Percentiles rank a stretch among this genome's conserved stretches.
Conservation (phyloP, 2,329 filamentous ascomycete genomes). For the Dothiorella sarmentorum region DNA sequence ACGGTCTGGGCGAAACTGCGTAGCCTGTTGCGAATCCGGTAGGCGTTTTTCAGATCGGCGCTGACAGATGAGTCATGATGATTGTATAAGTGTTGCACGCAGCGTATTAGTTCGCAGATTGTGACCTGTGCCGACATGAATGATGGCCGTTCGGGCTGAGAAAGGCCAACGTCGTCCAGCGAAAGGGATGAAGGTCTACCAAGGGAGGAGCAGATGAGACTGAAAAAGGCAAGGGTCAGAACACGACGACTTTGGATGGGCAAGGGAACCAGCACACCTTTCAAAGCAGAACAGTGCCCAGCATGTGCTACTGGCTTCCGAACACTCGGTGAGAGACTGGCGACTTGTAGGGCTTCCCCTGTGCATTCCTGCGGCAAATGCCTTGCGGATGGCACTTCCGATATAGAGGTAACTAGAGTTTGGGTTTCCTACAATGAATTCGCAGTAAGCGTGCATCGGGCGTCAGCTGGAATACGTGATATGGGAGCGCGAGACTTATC, state of each 20-base stretch:
- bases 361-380: slow-evolving; percentile 16
- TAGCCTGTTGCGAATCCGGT: slow-evolving; percentile 12
- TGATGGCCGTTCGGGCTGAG: slow-evolving; percentile 1
- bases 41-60: slow-evolving; percentile 4
- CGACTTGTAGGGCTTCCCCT: slow-evolving; percentile 2
- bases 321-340: slow-evolving; percentile 4
- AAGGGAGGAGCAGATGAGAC: slow-evolving; percentile 9
- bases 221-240: neutral
- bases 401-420: slow-evolving; percentile 15
- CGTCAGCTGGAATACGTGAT: neutral
- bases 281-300: slow-evolving; percentile 13
- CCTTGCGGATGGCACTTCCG: slow-evolving; percentile 13
- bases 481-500: neutral
- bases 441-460: neutral
- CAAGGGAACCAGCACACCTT: neutral
- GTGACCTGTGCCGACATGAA: slow-evolving; percentile 9
- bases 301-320: slow-evolving; percentile 11
- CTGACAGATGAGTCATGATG: slow-evolving; percentile 10
- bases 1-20: neutral
- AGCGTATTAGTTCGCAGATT: slow-evolving; percentile 8
- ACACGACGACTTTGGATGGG: neutral
- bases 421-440: slow-evolving; percentile 14
- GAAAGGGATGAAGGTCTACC: slow-evolving; percentile 13
- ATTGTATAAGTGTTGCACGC: slow-evolving; percentile 14
- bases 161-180: slow-evolving; percentile 3